Evolutionary conservation across 1,139 yeast genomes (phyloP).

Genomic region (Candida anutae): DNA sequence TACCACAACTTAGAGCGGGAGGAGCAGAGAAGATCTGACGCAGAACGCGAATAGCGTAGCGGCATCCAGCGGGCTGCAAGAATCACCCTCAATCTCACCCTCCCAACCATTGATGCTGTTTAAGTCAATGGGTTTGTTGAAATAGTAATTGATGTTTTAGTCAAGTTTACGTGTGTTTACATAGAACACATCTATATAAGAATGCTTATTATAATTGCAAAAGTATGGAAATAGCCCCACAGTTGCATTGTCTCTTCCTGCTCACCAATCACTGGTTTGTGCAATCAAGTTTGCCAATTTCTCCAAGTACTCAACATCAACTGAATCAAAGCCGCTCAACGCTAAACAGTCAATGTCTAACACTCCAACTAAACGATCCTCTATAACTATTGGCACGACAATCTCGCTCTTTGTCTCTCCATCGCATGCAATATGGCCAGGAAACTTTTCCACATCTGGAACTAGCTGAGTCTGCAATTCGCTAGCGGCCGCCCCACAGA

Average conservation of each 20-base stretch:
- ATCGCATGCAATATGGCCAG: slow-evolving; percentile 96
- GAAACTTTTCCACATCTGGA: slow-evolving; percentile 64
- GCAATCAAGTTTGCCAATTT: slow-evolving; percentile 45
- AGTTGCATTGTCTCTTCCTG: too few relatives aligned
- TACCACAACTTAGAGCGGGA: slow-evolving; percentile 74
- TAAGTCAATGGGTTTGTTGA: too few relatives aligned
- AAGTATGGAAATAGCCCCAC: too few relatives aligned
- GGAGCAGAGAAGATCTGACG: slow-evolving; percentile 54
- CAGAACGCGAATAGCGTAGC: slow-evolving; percentile 4
- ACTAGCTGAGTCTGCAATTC: slow-evolving; percentile 60
- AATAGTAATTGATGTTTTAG: too few relatives aligned
- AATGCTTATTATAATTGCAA: too few relatives aligned
- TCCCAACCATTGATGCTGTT: too few relatives aligned
- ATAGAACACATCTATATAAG: too few relatives aligned
- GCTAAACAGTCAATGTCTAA: slow-evolving; percentile 78
- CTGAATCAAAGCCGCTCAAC: slow-evolving; percentile 54
- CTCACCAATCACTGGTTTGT: slow-evolving; percentile 36
- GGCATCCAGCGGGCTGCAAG: too few relatives aligned
- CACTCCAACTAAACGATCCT: slow-evolving; percentile 51
- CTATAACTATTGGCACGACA: slow-evolving; percentile 68
- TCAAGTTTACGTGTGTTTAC: too few relatives aligned
- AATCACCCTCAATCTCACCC: too few relatives aligned
- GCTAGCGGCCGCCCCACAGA: slow-evolving; percentile 80
- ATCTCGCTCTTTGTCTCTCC: slow-evolving; percentile 91
- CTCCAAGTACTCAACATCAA: slow-evolving; percentile 56